Evolutionary conservation across 2,329 filamentous ascomycete genomes (phyloP), one percentile per base, ranked within the genome.

Genomic region (Bipolaris oryzae): DNA sequence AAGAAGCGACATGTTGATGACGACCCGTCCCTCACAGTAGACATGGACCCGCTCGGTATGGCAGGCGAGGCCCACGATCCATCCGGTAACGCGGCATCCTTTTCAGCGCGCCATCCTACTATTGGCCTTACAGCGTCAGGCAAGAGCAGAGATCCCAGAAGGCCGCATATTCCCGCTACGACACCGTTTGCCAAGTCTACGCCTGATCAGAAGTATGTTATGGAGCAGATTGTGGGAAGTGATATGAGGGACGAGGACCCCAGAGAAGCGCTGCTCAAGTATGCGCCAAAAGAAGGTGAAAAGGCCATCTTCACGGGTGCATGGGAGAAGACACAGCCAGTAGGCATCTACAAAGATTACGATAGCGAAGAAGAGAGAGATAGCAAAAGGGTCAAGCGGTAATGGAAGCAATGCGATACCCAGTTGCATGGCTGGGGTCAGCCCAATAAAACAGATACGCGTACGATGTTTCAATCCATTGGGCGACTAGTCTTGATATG

Each of bases 1-100:
- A 98, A 99, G 80, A 93, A 92, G 68, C 89, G 94, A 1, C 94
- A 99, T 74, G 87, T 99, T 58, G 95, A 99, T 74, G 95, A 99
- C 76, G 92, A 98, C 75, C 87, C 92, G 1, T 87, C 86, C 56
- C 82, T 96, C 33, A 96, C 93, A 1, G 74, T 74, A 10, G 70
- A 73, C 57, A 96, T 90, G 74, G 92, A 96, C 72, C 86, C 89
- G 4, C 81, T 89, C 3, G 93, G 92, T 13, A 83, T 98, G 57
- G 92, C 92, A 0, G 91, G 88, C 43, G 94, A 98, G 70, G 85
- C 88, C 7, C 90, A 96, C 52, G 88, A 76, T 3, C 77, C 79
- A 13, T 78, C 78, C 2, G 89, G 89, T 34, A 84, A 85, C 20
- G 79, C 81, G 13, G 76, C 76, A 10, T 81, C 79, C 11, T 84